Conservation (phyloP, 192 early-diverging fungal species). For the Coemansia sp. region DNA sequence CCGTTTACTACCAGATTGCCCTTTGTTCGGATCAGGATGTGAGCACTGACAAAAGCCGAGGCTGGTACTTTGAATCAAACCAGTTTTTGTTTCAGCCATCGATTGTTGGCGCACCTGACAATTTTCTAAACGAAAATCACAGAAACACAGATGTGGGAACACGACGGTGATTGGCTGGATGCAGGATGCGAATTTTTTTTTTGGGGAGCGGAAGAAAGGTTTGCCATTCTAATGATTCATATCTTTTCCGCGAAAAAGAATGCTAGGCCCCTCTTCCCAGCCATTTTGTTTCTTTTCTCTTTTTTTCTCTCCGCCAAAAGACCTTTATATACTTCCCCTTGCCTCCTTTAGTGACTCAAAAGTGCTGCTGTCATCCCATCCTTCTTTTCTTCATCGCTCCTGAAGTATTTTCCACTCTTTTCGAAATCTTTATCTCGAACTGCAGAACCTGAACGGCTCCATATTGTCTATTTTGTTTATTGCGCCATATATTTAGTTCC, state of each 20-base stretch:
- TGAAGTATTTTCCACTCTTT: constrained; percentile 10
- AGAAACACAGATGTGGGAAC: background rate
- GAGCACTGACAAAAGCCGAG: too few relatives aligned
- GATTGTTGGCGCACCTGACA: too few relatives aligned
- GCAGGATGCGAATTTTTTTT: constrained; percentile 5
- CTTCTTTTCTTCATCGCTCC: constrained; percentile 3
- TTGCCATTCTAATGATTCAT: background rate
- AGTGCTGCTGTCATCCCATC: background rate
- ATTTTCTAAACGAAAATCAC: background rate
- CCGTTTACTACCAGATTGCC: too few relatives aligned
- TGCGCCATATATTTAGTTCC: constrained; percentile 21
- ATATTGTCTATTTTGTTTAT: constrained; percentile 22
- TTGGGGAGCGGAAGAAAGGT: background rate
- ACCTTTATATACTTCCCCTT: constrained; percentile 2
- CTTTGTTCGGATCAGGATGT: too few relatives aligned
- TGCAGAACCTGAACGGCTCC: background rate
- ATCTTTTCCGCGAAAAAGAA: background rate
- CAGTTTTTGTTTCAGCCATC: background rate
- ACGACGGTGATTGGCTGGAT: constrained; percentile 10
- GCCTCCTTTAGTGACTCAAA: constrained; percentile 11
- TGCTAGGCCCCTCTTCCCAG: background rate
- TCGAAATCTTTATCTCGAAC: background rate
- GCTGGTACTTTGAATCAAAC: too few relatives aligned
- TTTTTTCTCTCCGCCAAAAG: background rate
- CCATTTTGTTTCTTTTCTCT: background rate